Percentiles rank a stretch among this genome's conserved stretches.
Conservation (phyloP, 1,284 basidiomycete genomes). For the Cryptococcus hybrid region DNA sequence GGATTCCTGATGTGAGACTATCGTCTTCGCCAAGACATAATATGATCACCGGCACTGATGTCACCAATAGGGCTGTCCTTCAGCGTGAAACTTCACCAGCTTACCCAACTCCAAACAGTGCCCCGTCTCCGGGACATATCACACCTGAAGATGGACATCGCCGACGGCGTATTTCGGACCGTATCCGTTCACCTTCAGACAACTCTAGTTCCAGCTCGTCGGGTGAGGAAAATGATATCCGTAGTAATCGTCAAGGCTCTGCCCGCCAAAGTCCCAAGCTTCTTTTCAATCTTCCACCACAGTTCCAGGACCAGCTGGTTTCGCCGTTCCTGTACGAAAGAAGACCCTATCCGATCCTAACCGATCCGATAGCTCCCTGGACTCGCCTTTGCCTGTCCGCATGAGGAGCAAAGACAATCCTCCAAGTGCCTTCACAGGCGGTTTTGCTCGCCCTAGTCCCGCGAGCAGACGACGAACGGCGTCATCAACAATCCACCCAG, state of each 20-base stretch:
- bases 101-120: slow-evolving; percentile 12
- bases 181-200: slow-evolving; percentile 43
- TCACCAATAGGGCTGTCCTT: slow-evolving; percentile 5
- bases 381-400: slow-evolving; percentile 29
- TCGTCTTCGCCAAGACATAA: not conserved
- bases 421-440: slow-evolving; percentile 24
- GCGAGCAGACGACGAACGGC: slow-evolving; percentile 28
- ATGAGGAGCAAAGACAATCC: slow-evolving; percentile 16
- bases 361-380: slow-evolving; percentile 8
- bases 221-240: slow-evolving; percentile 16
- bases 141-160: slow-evolving; percentile 16
- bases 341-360: slow-evolving; percentile 31
- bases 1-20: slow-evolving; percentile 35
- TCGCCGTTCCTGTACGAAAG: slow-evolving; percentile 18
- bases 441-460: slow-evolving; percentile 35
- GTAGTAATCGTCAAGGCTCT: slow-evolving; percentile 16
- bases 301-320: not conserved
- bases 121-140: slow-evolving; percentile 14
- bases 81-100: slow-evolving; percentile 9
- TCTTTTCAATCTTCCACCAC: not conserved
- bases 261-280: slow-evolving; percentile 16
- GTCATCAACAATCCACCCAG: slow-evolving; percentile 18
- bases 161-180: slow-evolving; percentile 32
- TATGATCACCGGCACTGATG: not conserved
- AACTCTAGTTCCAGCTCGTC: slow-evolving; percentile 31